Evolutionary conservation across 305 asterid species (phyloP).

Genomic region (Vinca major): DNA sequence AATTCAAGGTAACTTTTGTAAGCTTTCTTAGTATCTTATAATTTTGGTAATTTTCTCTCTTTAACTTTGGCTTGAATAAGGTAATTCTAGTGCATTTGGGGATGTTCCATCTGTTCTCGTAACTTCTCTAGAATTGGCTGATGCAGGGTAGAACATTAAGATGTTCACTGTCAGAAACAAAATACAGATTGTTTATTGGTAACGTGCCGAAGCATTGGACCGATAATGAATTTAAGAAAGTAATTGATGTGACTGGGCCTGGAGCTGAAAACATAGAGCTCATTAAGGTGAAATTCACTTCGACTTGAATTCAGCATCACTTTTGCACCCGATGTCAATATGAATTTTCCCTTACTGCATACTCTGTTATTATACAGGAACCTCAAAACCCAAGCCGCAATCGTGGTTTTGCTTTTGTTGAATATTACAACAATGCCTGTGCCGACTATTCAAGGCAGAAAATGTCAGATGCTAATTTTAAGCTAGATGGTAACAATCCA

Average conservation of each 20-base stretch:
- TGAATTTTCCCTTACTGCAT: neutral
- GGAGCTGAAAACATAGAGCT: slow-evolving; percentile 86
- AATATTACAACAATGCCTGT: slow-evolving; percentile 91
- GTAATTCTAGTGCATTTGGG: neutral
- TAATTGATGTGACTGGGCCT: slow-evolving; percentile 73
- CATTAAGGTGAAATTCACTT: slow-evolving; percentile 47
- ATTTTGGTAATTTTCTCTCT: slow-evolving; percentile 14
- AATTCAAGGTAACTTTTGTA: slow-evolving; percentile 52
- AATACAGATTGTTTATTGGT: slow-evolving; percentile 82
- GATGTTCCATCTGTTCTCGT: neutral
- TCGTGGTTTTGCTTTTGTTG: slow-evolving; percentile 94
- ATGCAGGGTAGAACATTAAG: slow-evolving; percentile 78
- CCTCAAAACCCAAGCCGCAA: slow-evolving; percentile 75
- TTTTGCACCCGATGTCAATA: slow-evolving; percentile 9
- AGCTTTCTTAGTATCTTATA: slow-evolving; percentile 14
- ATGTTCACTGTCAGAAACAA: slow-evolving; percentile 82
- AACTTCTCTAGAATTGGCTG: slow-evolving; percentile 21
- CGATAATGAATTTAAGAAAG: slow-evolving; percentile 59
- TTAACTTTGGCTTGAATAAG: neutral
- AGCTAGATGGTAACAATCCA: slow-evolving; percentile 72
- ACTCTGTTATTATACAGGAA: slow-evolving; percentile 42
- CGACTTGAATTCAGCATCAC: slow-evolving; percentile 12
- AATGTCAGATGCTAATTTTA: slow-evolving; percentile 58
- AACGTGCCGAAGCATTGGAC: slow-evolving; percentile 82
- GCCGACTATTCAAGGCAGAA: slow-evolving; percentile 85